A percentile compares a stretch with the other conserved stretches of the same genome.
Conservation (phyloP, 257 asterid genomes). For the Penstemon eatonii region DNA sequence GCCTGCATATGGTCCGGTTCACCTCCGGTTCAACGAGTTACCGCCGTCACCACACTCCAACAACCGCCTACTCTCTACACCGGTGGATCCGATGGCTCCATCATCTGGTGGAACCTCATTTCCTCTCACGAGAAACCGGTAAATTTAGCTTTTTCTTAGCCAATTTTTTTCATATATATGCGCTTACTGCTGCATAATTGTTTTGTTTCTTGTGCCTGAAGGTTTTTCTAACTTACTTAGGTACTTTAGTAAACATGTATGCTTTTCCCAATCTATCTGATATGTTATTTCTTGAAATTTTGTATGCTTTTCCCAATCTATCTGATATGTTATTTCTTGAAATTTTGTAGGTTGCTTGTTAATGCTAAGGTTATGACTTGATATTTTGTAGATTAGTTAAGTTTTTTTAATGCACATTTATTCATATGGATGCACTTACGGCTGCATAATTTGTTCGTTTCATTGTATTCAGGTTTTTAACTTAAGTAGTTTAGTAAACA, state of each 20-base stretch:
- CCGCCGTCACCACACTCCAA: slow-evolving; percentile 69
- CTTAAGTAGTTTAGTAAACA: slow-evolving; percentile 1
- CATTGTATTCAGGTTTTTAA: not conserved
- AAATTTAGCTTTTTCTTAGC: slow-evolving; percentile 10
- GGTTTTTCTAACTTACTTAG: not conserved
- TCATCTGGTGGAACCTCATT: slow-evolving; percentile 89
- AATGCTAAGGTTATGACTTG: not conserved
- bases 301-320: too few species aligned
- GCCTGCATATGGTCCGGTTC: slow-evolving; percentile 96
- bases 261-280: not conserved
- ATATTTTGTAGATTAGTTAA: not conserved
- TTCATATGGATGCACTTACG: not conserved
- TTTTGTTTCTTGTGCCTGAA: not conserved
- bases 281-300: slow-evolving; percentile 18
- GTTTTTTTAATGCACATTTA: not conserved
- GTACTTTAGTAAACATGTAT: slow-evolving; percentile 1
- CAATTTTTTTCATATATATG: not conserved
- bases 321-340: slow-evolving; percentile 20
- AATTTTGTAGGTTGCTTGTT: slow-evolving; percentile 9
- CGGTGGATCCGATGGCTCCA: slow-evolving; percentile 99
- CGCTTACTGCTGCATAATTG: slow-evolving; percentile 2
- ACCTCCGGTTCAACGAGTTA: slow-evolving; percentile 81
- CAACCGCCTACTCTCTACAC: slow-evolving; percentile 87
- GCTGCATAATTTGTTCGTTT: slow-evolving; percentile 1
- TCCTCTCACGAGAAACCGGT: slow-evolving; percentile 43